Evolutionary conservation across 306 rosid species (phyloP), one percentile per base, ranked within the genome.

Genomic region (Medicago ruthenica): DNA sequence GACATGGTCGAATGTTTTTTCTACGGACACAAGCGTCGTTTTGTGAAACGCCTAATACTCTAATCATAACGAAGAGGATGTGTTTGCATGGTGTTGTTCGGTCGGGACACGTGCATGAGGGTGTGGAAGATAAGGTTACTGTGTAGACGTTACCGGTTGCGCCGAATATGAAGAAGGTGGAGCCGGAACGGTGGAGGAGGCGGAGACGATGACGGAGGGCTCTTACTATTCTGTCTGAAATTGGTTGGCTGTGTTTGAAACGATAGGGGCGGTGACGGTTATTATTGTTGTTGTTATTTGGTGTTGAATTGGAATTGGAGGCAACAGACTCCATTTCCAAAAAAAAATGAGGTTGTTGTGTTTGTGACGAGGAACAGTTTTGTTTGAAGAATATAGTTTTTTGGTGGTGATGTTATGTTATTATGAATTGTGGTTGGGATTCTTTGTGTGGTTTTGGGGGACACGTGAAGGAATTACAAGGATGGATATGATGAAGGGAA

Each of bases 71-170:
- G 17, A 96, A 96, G 9, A 92, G 81, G 13, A 92, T 82, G 87
- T 92, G 99, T 61, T 96, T 96, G 89, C 99, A 96, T 0, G 99
- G 98, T 0, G 84, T 83, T 9, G 87, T 73, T 1, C 81, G 96
- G 74, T 92, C 96, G 0, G 99, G 98, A 85, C 99, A 96, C 7
- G 91, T 84, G 90, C 99, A 96, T 0, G 88, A 79, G 4, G 90
- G 98, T 1, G 81, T 71, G 31, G 76, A 21, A 44, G 93, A 79
- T 34, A 90, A 15, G 66, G 71, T 73, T 8, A 92, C 96, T 0
- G 89, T 81, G 87, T 91, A 94, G 8, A 94, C 98, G 62, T 96
- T 96, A 0, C 96, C 92, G 6, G 97, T 89, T 83, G 97, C 90
- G 3, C 97, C 98, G 41, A 89, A 53, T 65, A 92, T 76, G 82